These are phyloP conservation scores for Rhizopus sp. DNA, from an alignment of 371 early-diverging fungal species.

Conservation along the genomic window DNA sequence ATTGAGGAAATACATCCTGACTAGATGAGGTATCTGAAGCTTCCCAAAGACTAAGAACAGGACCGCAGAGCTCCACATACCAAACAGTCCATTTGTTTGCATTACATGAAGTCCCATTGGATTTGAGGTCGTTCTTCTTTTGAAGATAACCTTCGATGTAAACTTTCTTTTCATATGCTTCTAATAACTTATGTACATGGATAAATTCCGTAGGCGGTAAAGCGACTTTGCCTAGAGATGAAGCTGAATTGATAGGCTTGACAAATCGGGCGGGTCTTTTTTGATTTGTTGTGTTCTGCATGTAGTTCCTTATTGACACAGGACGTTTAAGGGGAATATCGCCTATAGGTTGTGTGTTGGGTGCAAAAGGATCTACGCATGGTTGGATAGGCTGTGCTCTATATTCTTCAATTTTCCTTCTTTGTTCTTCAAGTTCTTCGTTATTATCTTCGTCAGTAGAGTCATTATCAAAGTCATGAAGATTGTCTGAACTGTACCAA, in stretches of 20 bases:
- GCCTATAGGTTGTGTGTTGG: conserved; percentile 9
- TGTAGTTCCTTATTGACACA: conserved; percentile 31
- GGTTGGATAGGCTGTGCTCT: conserved; percentile 8
- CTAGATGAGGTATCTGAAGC: conserved; percentile 23
- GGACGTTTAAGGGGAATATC: conserved; percentile 26
- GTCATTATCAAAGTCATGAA: conserved; percentile 9
- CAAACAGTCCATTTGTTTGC: conserved; percentile 63
- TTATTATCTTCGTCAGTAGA: background rate
- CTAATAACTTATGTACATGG: conserved; percentile 42
- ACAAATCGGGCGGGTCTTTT: conserved; percentile 38
- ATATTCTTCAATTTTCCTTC: conserved; percentile 8
- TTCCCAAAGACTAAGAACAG: conserved; percentile 66
- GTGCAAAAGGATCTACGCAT: conserved; percentile 3
- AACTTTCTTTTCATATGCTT: conserved; percentile 60
- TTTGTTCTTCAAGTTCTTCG: conserved; percentile 5
- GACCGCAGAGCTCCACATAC: conserved; percentile 73
- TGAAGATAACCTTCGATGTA: conserved; percentile 70
- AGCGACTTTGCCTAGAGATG: background rate
- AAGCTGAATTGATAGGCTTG: conserved; percentile 31
- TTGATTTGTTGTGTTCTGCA: conserved; percentile 24
- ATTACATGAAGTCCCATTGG: conserved; percentile 54
- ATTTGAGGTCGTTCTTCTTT: conserved; percentile 61
- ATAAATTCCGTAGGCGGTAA: conserved; percentile 16
- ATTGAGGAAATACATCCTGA: conserved; percentile 49
- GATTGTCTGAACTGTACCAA: conserved; percentile 10